These are phyloP conservation scores for Piper betle DNA, from an alignment of 164 flowering plant species.

Conservation along the genomic window DNA sequence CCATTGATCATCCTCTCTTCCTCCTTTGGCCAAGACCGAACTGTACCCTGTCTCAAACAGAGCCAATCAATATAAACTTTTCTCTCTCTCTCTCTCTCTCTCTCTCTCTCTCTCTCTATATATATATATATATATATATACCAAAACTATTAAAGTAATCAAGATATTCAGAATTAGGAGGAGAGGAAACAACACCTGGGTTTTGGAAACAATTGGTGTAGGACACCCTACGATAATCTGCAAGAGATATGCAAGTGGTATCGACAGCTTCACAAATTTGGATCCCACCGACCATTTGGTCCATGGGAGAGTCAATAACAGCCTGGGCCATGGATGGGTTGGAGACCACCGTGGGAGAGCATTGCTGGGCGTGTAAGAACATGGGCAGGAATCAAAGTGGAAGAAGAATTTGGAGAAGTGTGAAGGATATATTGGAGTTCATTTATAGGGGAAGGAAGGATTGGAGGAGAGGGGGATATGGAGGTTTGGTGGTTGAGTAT, in stretches of 20 bases:
- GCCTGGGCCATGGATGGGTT: constrained; percentile 7
- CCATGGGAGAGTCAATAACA: neutral
- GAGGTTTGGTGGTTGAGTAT: neutral
- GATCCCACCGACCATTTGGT: neutral
- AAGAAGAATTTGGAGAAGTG: neutral
- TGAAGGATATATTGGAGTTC: neutral
- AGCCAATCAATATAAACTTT: neutral
- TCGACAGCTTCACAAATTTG: neutral
- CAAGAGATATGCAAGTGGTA: neutral
- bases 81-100: neutral
- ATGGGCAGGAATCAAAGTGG: constrained; percentile 1
- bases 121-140: no score
- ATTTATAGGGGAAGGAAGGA: neutral
- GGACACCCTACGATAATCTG: neutral
- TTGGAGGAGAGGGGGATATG: neutral
- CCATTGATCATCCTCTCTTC: constrained; percentile 6
- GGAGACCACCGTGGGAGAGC: no score
- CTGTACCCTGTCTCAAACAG: no score
- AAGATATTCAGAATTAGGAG: neutral
- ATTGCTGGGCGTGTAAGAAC: constrained; percentile 3
- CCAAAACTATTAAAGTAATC: no score
- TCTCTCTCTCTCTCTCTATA: no score
- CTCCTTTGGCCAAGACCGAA: constrained; percentile 1
- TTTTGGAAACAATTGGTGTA: neutral
- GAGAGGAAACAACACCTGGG: constrained; percentile 5